Conservation (phyloP, 2,329 filamentous ascomycete genomes). For the Colletotrichum gigasporum region DNA sequence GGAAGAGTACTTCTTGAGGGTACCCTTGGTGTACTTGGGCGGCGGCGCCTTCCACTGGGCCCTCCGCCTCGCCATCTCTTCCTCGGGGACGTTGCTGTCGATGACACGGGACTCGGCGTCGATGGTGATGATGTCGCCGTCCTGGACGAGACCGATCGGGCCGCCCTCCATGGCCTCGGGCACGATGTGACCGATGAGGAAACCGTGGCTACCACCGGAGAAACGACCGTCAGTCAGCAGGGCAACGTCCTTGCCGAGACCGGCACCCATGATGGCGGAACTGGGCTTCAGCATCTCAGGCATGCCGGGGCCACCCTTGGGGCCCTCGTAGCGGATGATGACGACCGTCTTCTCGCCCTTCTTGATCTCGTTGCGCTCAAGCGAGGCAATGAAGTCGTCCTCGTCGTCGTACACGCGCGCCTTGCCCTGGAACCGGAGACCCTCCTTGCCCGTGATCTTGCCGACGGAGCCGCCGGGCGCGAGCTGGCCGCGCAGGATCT, state of each 20-base stretch:
- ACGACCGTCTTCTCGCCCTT: slow-evolving; percentile 89
- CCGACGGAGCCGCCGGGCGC: slow-evolving; percentile 88
- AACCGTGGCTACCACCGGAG: slow-evolving; percentile 84
- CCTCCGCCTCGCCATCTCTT: slow-evolving; percentile 68
- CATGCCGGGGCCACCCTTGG: slow-evolving; percentile 94
- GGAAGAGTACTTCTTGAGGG: slow-evolving; percentile 74
- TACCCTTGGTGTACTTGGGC: slow-evolving; percentile 68
- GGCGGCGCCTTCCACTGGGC: slow-evolving; percentile 71
- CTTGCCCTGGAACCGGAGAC: slow-evolving; percentile 81
- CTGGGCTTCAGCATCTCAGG: slow-evolving; percentile 95
- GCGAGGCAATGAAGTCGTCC: slow-evolving; percentile 78
- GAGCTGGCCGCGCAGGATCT: slow-evolving; percentile 86
- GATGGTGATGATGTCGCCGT: slow-evolving; percentile 84
- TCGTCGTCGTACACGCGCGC: slow-evolving; percentile 89
- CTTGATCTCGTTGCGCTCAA: slow-evolving; percentile 81
- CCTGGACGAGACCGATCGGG: slow-evolving; percentile 82
- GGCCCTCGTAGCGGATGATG: slow-evolving; percentile 92
- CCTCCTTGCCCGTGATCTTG: slow-evolving; percentile 95
- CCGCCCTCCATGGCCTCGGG: slow-evolving; percentile 88
- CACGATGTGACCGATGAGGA: slow-evolving; percentile 88
- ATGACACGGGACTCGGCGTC: slow-evolving; percentile 79
- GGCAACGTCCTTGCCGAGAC: slow-evolving; percentile 79
- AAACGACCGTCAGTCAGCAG: slow-evolving; percentile 81
- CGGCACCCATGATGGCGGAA: slow-evolving; percentile 91
- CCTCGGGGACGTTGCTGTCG: slow-evolving; percentile 72